These are phyloP conservation scores for Gloeopeniophorella convolvens DNA, from an alignment of 768 basidiomycete species.

Conservation along the genomic window DNA sequence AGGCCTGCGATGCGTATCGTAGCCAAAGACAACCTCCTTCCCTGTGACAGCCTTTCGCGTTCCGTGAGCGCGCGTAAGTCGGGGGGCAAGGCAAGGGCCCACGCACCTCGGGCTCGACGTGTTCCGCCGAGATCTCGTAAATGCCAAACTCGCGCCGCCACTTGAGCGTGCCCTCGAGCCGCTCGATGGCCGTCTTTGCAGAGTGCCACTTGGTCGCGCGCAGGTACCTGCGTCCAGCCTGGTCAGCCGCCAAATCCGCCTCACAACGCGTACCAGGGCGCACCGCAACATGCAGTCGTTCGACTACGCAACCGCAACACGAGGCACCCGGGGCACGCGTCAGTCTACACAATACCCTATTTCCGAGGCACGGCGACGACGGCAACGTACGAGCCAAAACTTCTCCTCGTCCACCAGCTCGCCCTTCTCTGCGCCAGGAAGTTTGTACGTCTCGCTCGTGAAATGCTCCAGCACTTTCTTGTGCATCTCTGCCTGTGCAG, in stretches of 20 bases:
- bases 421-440: slow-evolving; percentile 40
- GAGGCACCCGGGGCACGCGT: background rate
- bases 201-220: slow-evolving; percentile 73
- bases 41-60: slow-evolving; percentile 67
- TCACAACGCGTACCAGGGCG: background rate
- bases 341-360: too few species aligned
- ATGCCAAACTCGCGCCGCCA: slow-evolving; percentile 81
- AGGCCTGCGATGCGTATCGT: slow-evolving; percentile 58
- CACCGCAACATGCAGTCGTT: slow-evolving; percentile 68
- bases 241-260: background rate
- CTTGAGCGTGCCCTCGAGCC: slow-evolving; percentile 64
- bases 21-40: slow-evolving; percentile 75
- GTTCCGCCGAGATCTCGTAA: slow-evolving; percentile 54
- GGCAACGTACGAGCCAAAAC: slow-evolving; percentile 61
- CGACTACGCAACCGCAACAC: slow-evolving; percentile 29
- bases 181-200: slow-evolving; percentile 45
- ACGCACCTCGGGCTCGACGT: slow-evolving; percentile 69
- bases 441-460: slow-evolving; percentile 39
- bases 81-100: background rate
- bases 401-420: slow-evolving; percentile 58
- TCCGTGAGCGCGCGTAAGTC: background rate
- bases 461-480: slow-evolving; percentile 57
- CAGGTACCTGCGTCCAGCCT: slow-evolving; percentile 43
- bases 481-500: slow-evolving; percentile 43
- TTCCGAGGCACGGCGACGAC: background rate